Base-by-base conservation (phyloP, 345 rosid species). In the Syzygium jambos region DNA sequence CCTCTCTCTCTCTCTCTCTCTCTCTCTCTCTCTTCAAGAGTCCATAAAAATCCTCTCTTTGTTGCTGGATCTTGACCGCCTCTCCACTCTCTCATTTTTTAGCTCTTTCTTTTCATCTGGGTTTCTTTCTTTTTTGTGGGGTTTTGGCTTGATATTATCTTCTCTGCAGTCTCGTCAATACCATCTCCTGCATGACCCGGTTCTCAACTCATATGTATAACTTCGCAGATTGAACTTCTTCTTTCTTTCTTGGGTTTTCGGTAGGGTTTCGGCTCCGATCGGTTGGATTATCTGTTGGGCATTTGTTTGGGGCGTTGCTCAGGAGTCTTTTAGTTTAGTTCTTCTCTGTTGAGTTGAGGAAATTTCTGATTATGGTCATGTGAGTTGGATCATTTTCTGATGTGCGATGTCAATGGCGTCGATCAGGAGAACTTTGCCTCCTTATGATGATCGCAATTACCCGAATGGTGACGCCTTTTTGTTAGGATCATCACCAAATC, bases 361-460 rank as follows among this genome's bases (percentile, higher is more conserved):
- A 38, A 73, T 34, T 19, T 22, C 49, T 19, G 80, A 21, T 38
- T 38, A 38, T 1, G 80, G 6, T 34, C 49, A 38, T 41, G 49
- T 73, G 80, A 19, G 25, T 38, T 12, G 49, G 80, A 73, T 73
- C 80, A 34, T 73, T 73, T 5, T 73, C 80, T 73, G 49, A 34
- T 41, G 77, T 41, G 43, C 78, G 29, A 23, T 51, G 56, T 19
- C 53, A 87, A 96, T 96, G 98, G 98, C 95, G 23, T 97, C 98
- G 38, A 88, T 94, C 91, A 96, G 99, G 82, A 95, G 99, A 88
- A 94, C 98, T 86, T 94, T 95, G 78, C 96, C 99, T 55, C 98
- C 97, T 7, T 87, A 90, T 89, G 94, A 89, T 84, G 96, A 95
- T 88, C 96, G 96, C 15, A 80, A 91, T 0, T 91, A 90, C 87